Base-by-base conservation (phyloP, 2,329 filamentous ascomycete genomes). In the Penicillium sp. region DNA sequence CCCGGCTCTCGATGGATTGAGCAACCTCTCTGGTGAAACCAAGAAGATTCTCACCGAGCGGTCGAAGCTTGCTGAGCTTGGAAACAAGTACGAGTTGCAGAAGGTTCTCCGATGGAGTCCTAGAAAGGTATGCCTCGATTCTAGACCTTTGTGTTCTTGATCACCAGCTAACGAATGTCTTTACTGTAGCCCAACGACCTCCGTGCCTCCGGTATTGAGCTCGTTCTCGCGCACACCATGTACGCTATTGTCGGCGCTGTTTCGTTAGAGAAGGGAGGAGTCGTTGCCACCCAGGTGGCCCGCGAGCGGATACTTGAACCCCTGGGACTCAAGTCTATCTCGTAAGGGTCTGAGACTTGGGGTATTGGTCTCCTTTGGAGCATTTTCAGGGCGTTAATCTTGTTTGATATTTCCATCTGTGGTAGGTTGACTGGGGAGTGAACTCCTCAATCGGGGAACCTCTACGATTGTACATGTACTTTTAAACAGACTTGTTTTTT, bases 61-160 rank as follows among this genome's bases (percentile, higher is more conserved):
- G 71, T 78, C 82, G 45, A 86, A 88, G 69, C 71, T 97, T 59
- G 82, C 86, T 35, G 78, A 78, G 55, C 74, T 99, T 59, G 93
- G 89, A 15, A 75, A 83, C 40, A 82, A 85, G 29, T 87, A 91
- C 58, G 89, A 91, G 0, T 71, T 99, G 69, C 77, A 85, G 57
- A 82, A 85, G 40, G 90, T 97, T 25, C 78, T 96, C 64, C 83
- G 94, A 77, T 97, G 94, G 94, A 90, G 89, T 75, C 94, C 94
- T 29, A 86, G 84, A 78, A 83, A 89, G 79, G 92, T 96, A 80
- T 71, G 85, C 1, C 31, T 10, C 73, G 53, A 0, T 41, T 35
- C 27, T n/a, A 47, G 53, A 17, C 53, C 60, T 51, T 49, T 29
- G 45, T 54, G 33, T 17, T 50, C 33, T 35, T 4, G 40, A 15